Base-by-base conservation (phyloP, 768 basidiomycete species). In the Lactarius akahatsu region DNA sequence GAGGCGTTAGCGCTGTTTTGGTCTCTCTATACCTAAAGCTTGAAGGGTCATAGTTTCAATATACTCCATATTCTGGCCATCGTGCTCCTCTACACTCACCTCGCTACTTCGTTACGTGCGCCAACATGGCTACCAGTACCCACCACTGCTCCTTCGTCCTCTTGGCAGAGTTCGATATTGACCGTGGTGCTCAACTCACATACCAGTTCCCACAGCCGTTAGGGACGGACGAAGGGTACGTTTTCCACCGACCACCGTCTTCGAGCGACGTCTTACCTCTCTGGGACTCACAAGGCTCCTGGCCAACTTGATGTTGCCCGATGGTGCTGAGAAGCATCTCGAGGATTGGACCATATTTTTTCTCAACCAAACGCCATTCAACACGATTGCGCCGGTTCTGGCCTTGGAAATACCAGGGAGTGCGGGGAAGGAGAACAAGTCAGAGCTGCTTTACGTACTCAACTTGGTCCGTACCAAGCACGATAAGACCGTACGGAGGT, bases 311-410 rank as follows among this genome's bases (percentile, higher is more conserved):
- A 99, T 99, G 97, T 84, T 99, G 26, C 97, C 97, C 13, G 97
- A 99, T 76, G 97, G 97, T 7, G 97, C 95, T 36, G 96, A 99
- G 78, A 87, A 90, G 59, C 92, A 96, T 68, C 79, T 90, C 28
- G 94, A 96, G 75, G 97, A 98, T 77, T 98, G 96, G 96, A 98
- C 97, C 6, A 88, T 98, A 54, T 99, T 99, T 83, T 97, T 96
- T 77, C 85, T 99, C 64, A 98, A 98, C 74, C 97, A 98, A 77
- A 94, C 92, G 0, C 82, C 88, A 0, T 91, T 89, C 78, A 94
- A 95, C 73, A 89, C 88, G 20, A 92, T 96, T 69, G 85, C 88
- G 1, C 91, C 94, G 7, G 85, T 94, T 18, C 82, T 96, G 50
- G 86, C 91, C 1, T 78, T 90, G 69, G 90, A 90, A 71, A 85